Evolutionary conservation across 352 stramenopile genomes (phyloP), one percentile per base, ranked within the genome.

Genomic region (Saprolegnia parasitica): DNA sequence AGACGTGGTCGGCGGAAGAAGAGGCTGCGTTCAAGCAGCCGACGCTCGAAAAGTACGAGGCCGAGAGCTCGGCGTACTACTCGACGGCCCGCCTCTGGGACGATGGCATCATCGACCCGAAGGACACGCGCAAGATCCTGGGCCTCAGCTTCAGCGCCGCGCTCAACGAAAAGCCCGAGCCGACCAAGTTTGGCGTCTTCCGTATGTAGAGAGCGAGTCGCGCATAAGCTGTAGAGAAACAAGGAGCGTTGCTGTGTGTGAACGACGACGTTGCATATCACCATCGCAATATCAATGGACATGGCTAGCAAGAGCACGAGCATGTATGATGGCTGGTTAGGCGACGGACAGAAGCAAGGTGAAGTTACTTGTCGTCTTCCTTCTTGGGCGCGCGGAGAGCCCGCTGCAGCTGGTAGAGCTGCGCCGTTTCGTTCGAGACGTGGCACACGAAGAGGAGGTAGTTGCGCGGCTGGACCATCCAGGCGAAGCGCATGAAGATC

Each of bases 91-190:
- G 96, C 32, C 80, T 99, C 32, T 99, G 96, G 96, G 97, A 99
- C 77, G 97, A 99, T 79, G 97, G 97, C 35, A 96, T 99, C 55
- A 99, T 99, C 73, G 87, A 98, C 64, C 94, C 97, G 2, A 91
- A 91, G 68, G 91, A 99, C 67, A 99, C 96, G 20, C 77, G 90
- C 55, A 88, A 93, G 64, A 82, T 96, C 32, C 72, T 96, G 21
- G 88, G 85, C 32, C 71, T 95, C 40, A 92, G 82, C 68, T 77
- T 95, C 6, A 86, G 80, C 56, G 85, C 81, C 54, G 86, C 81
- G 20, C 68, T 93, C 13, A 89, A 95, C 67, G 79, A 89, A 76
- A 76, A 80, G 76, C 75, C 73, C 40, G 68, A 87, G 73, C 78
- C 88, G 63, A 98, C 89, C 63, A 96, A 96, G 67, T 98, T 98